Conservation (phyloP, 176 grass and related monocot genomes). For the Eragrostis curvula region DNA sequence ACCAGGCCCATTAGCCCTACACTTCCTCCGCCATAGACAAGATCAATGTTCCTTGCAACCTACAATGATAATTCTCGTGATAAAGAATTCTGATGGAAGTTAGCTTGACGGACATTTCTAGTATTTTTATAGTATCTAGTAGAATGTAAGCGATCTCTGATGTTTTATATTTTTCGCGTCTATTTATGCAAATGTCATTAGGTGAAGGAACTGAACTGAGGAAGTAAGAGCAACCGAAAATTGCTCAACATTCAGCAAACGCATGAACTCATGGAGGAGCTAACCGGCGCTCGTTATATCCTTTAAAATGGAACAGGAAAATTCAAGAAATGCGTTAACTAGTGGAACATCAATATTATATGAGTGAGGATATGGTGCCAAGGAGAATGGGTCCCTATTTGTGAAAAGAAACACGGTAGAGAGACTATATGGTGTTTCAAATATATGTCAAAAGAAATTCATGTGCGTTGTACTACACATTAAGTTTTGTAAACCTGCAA, state of each 20-base stretch:
- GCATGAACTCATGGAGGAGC: neutral
- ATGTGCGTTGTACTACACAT: neutral
- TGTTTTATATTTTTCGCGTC: neutral
- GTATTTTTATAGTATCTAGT: neutral
- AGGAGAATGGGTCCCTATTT: constrained; percentile 2
- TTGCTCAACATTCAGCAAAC: neutral
- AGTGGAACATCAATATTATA: neutral
- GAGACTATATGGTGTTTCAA: neutral
- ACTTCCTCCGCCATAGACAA: constrained; percentile 70
- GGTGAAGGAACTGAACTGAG: neutral
- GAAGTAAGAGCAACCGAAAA: neutral
- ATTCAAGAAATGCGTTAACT: neutral
- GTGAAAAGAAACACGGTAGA: neutral
- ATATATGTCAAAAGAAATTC: neutral
- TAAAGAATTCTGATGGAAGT: constrained; percentile 3
- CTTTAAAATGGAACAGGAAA: neutral
- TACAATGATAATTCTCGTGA: neutral
- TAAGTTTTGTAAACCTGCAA: neutral
- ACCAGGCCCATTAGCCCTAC: constrained; percentile 68
- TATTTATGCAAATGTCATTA: neutral
- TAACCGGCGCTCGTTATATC: neutral
- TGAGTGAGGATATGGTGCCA: neutral
- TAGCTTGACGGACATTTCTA: constrained; percentile 1
- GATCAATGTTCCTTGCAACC: constrained; percentile 71
- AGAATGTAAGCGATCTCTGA: neutral